Evolutionary conservation across 192 early-diverging fungal genomes (phyloP), one percentile per base, ranked within the genome.

Genomic region (Coemansia sp.): DNA sequence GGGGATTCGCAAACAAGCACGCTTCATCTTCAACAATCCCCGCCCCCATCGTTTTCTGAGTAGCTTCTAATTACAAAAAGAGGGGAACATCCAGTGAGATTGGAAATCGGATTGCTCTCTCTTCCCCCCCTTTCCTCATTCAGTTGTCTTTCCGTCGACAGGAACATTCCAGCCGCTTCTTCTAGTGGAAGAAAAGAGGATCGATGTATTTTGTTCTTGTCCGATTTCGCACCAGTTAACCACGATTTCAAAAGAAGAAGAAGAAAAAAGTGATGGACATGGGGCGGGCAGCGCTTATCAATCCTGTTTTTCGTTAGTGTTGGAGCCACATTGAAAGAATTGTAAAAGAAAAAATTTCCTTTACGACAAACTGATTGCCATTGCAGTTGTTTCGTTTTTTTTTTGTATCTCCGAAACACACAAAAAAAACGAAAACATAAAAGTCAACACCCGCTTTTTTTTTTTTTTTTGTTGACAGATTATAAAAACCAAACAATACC

Each of bases 391-490:
- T 29, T 29, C 29, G 35, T 36, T 40, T 45, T 45, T 17, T 17
- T 45, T 45, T 45, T 45, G 4, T 45, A 13, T 17, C 13, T 45
- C 42, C 9, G 42, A 45, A 13, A 45, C 13, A 45, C 14, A 45
- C 29, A 5, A 45, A 23, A 35, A 57, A 58, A 58, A 34, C 56
- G 34, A 34, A 58, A 58, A 58, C 32, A 59, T 35, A 5, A 45
- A 45, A 45, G 42, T 45, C 42, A 45, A 45, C 42, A 45, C 42
- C 42, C 42, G 42, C 42, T 45, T 45, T 45, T 5, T 13, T 45
- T 43, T 43, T 43, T 8, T 40, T 40, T 1, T 13, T 40, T 40
- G 38, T 40, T 40, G 38, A 5, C 42, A 45, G 42, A 45, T 45
- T 45, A 45, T 45, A 45, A 45, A 45, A 17, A 45, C 42, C 42